A percentile compares a stretch with the other conserved stretches of the same genome.
Evolutionary conservation across 2,329 filamentous ascomycete genomes (phyloP).

Genomic region (Paecilomyces dactylethromorphus): DNA sequence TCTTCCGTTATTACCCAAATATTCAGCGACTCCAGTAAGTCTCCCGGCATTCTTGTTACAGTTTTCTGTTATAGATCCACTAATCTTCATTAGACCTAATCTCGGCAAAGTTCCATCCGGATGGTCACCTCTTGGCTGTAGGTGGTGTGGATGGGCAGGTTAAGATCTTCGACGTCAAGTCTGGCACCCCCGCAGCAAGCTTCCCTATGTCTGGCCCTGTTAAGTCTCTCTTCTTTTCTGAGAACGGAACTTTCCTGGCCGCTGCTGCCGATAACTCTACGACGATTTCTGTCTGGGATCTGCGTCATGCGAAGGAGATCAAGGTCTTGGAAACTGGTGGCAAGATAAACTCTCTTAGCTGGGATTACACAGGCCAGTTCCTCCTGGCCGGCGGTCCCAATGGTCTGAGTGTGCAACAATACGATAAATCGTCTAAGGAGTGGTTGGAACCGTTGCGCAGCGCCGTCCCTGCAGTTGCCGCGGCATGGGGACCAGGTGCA

Average conservation of each 20-base stretch:
- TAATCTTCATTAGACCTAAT: constrained; percentile 55
- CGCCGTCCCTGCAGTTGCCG: constrained; percentile 63
- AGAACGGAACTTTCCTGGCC: constrained; percentile 95
- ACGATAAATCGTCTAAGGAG: constrained; percentile 74
- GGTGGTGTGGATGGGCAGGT: constrained; percentile 76
- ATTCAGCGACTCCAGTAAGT: constrained; percentile 72
- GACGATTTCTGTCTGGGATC: constrained; percentile 79
- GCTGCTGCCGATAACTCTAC: constrained; percentile 71
- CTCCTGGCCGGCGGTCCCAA: constrained; percentile 73
- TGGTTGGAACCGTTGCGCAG: constrained; percentile 83
- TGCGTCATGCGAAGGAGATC: constrained; percentile 74
- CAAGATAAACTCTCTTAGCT: constrained; percentile 67
- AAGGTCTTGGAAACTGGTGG: constrained; percentile 84
- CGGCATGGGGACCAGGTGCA: constrained; percentile 72
- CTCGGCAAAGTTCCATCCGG: constrained; percentile 82
- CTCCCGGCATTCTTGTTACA: constrained; percentile 1
- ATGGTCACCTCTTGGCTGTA: constrained; percentile 87
- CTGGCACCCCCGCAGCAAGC: constrained; percentile 66
- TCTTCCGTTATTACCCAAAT: constrained; percentile 68
- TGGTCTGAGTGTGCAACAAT: constrained; percentile 82
- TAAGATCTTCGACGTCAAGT: constrained; percentile 82
- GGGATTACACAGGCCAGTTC: constrained; percentile 96
- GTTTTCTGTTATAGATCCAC: background rate
- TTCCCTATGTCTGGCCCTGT: constrained; percentile 63
- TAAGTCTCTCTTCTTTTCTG: constrained; percentile 75